Base-by-base conservation (phyloP, 257 asterid species). In the Solanum microdontum region DNA sequence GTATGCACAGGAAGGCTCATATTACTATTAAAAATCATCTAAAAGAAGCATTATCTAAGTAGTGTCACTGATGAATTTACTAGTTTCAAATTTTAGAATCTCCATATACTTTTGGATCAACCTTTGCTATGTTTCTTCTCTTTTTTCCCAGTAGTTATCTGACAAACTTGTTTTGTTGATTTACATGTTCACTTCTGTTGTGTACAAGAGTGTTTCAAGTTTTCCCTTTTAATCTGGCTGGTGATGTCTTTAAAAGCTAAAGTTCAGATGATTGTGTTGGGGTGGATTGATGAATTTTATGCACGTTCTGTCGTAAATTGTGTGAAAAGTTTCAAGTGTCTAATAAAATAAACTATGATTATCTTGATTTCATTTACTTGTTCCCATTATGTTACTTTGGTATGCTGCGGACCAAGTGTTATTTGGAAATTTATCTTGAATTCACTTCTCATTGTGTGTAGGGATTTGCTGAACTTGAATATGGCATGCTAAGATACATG, bases 381-480 rank as follows among this genome's bases (percentile, higher is more conserved):
- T 75, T 75, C 58, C 55, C n/a, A 55, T 55, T 55, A 55, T 6
- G 83, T 37, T 75, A 75, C 55, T 76, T 73, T 76, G 60, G 58
- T 76, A 39, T 76, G 58, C 34, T 5, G 33, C 12, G 62, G n/a
- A n/a, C 83, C 7, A 7, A 76, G 84, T 39, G 3, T n/a, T 39
- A 76, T 37, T n/a, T 76, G 60, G 34, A 39, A 39, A 39, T 39
- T 37, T n/a, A 37, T 39, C 84, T 76, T 76, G 60, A 76, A n/a
- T 76, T 12, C 64, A 8, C 33, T 7, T n/a, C 3, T 28, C 85
- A 30, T 82, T 45, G 17, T 30, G 17, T 77, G n/a, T 5, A 96
- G 99, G 99, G 99, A 72, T 96, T 96, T 90, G 98, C 99, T 26
- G 99, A 96, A 84, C 98, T 96, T 40, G 99, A 96, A 91, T 96